Evolutionary conservation across 768 basidiomycete species (phyloP).

Genomic region (Hirschioporus abietinus): DNA sequence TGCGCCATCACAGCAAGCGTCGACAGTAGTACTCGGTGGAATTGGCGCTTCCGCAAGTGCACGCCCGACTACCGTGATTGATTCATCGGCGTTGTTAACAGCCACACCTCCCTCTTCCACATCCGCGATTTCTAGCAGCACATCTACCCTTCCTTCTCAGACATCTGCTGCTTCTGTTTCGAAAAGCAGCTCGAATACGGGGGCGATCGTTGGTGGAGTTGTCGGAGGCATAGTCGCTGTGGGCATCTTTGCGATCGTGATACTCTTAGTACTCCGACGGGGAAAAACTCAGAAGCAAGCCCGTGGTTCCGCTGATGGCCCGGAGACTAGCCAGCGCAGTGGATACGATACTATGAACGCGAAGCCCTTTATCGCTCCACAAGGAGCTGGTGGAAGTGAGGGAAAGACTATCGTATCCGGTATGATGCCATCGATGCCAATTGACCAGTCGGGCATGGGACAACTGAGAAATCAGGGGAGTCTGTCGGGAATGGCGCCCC

Average conservation of each 20-base stretch:
- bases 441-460: neutral
- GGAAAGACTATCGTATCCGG: neutral
- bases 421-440: neutral
- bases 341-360: neutral
- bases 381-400: neutral
- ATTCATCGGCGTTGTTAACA: neutral
- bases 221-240: slow-evolving; percentile 40
- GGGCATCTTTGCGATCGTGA: slow-evolving; percentile 13
- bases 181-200: slow-evolving; percentile 22
- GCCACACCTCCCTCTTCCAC: neutral
- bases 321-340: neutral
- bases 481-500: neutral
- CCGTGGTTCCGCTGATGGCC: neutral
- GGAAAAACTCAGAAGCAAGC: slow-evolving; percentile 3
- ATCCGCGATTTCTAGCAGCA: neutral
- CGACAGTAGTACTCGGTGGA: neutral
- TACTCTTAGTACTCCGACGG: slow-evolving; percentile 26
- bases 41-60: neutral
- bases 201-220: slow-evolving; percentile 45
- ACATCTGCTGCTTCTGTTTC: neutral
- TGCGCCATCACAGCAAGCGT: neutral
- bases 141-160: neutral
- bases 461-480: neutral
- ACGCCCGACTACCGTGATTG: neutral
- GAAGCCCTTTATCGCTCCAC: neutral